These are phyloP conservation scores for Penicillium canariense DNA, from an alignment of 495 filamentous ascomycete genomes.

Conservation along the genomic window DNA sequence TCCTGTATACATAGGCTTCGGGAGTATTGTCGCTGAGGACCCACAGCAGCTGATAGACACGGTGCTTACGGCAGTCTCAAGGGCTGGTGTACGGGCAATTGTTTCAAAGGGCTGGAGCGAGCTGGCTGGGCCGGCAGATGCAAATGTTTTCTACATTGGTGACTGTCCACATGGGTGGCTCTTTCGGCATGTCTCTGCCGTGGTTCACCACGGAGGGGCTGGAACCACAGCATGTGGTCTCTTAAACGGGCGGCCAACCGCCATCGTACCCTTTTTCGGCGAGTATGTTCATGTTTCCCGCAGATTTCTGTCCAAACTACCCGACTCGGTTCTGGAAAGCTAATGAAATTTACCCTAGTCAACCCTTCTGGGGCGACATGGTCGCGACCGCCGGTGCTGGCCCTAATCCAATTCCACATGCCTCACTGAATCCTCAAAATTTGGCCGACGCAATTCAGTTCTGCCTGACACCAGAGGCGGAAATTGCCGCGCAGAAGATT, in stretches of 20 bases:
- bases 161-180: constrained; percentile 67
- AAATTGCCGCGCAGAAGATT: constrained; percentile 55
- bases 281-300: constrained; percentile 39
- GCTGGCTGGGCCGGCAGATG: constrained; percentile 47
- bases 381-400: constrained; percentile 41
- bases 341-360: constrained; percentile 29
- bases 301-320: not conserved
- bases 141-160: constrained; percentile 54
- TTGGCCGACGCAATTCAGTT: constrained; percentile 69
- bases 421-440: constrained; percentile 60
- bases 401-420: constrained; percentile 30
- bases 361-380: constrained; percentile 82
- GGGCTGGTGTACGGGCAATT: constrained; percentile 53
- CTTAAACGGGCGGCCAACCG: constrained; percentile 54
- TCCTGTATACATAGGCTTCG: constrained; percentile 68
- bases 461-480: constrained; percentile 60
- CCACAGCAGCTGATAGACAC: constrained; percentile 51
- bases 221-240: constrained; percentile 66
- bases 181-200: constrained; percentile 58
- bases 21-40: constrained; percentile 63
- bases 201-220: constrained; percentile 66
- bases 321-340: not conserved
- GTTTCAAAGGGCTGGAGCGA: constrained; percentile 65
- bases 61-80: constrained; percentile 53
- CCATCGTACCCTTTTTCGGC: constrained; percentile 65